phyloP scores from a whole-genome alignment of 345 rosid genomes.

The Mangifera indica region DNA sequence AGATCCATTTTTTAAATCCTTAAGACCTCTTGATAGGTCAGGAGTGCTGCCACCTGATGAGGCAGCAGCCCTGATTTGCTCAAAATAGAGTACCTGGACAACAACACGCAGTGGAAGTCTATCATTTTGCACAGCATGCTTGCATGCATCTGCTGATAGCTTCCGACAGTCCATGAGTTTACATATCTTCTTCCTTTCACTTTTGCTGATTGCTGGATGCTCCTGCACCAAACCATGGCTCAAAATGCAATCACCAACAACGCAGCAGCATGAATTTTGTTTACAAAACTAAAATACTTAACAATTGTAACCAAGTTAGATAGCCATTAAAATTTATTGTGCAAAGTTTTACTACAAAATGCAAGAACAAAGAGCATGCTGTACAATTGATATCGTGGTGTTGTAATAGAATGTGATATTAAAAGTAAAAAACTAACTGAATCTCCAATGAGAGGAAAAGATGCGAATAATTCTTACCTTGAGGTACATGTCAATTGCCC shows the following conservation, averaged over 20 bases:
- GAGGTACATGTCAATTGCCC: constrained; percentile 78
- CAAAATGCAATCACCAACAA: neutral
- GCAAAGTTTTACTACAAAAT: neutral
- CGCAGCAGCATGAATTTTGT: neutral
- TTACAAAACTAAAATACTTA: neutral
- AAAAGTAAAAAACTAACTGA: neutral
- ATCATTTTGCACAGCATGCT: constrained; percentile 87
- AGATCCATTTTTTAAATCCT: constrained; percentile 54
- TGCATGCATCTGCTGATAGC: constrained; percentile 75
- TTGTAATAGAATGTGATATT: neutral
- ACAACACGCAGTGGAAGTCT: constrained; percentile 76
- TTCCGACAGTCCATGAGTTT: constrained; percentile 88
- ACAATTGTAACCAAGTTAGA: neutral
- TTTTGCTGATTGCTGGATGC: constrained; percentile 68
- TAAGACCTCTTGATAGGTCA: constrained; percentile 53
- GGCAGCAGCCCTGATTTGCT: constrained; percentile 69
- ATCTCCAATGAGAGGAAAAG: neutral
- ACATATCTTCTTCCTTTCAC: constrained; percentile 81
- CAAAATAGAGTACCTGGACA: constrained; percentile 80
- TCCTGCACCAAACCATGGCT: constrained; percentile 43
- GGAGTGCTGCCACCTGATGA: constrained; percentile 87
- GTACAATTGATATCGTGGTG: neutral
- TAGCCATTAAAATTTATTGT: neutral
- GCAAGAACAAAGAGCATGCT: neutral
- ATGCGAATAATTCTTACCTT: constrained; percentile 44